Evolutionary conservation across 805 yeast genomes (phyloP).

Genomic region (Ogataea allantospora): DNA sequence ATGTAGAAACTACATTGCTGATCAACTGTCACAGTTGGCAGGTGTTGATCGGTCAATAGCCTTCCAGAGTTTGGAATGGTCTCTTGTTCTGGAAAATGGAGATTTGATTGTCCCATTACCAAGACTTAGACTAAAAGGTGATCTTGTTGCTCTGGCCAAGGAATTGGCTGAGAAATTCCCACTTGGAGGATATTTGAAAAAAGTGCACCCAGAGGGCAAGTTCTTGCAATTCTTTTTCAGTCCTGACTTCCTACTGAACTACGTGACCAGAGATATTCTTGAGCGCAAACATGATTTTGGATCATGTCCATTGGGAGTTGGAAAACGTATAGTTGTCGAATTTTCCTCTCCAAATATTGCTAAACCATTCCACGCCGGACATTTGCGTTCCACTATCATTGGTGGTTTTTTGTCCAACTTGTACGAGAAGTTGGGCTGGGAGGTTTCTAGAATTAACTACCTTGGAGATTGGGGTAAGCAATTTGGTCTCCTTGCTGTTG

Average conservation of each 20-base stretch:
- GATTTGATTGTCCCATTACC: slow-evolving; percentile 92
- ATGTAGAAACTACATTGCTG: slow-evolving; percentile 84
- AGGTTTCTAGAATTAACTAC: slow-evolving; percentile 89
- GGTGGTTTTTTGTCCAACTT: slow-evolving; percentile 93
- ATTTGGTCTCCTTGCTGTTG: slow-evolving; percentile 93
- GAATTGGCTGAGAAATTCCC: slow-evolving; percentile 82
- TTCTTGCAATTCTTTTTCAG: slow-evolving; percentile 87
- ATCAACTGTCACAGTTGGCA: slow-evolving; percentile 69
- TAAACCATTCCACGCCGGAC: slow-evolving; percentile 99
- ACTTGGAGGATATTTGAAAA: slow-evolving; percentile 62
- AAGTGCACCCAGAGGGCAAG: slow-evolving; percentile 82
- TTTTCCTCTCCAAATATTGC: slow-evolving; percentile 98
- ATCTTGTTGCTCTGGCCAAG: slow-evolving; percentile 68
- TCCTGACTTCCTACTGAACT: slow-evolving; percentile 60
- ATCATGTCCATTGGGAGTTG: slow-evolving; percentile 65
- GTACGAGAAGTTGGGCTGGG: slow-evolving; percentile 88
- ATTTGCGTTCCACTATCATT: slow-evolving; percentile 93
- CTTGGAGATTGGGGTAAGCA: slow-evolving; percentile 99
- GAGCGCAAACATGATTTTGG: slow-evolving; percentile 66
- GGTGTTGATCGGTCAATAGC: slow-evolving; percentile 69
- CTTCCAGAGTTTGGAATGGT: slow-evolving; percentile 85
- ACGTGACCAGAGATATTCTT: slow-evolving; percentile 70
- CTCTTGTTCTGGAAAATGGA: slow-evolving; percentile 83
- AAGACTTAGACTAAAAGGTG: slow-evolving; percentile 80
- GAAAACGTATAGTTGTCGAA: slow-evolving; percentile 75